A percentile compares a stretch with the other conserved stretches of the same genome.
Conservation (phyloP, 495 filamentous ascomycete genomes). For the Haplographium delicatum region DNA sequence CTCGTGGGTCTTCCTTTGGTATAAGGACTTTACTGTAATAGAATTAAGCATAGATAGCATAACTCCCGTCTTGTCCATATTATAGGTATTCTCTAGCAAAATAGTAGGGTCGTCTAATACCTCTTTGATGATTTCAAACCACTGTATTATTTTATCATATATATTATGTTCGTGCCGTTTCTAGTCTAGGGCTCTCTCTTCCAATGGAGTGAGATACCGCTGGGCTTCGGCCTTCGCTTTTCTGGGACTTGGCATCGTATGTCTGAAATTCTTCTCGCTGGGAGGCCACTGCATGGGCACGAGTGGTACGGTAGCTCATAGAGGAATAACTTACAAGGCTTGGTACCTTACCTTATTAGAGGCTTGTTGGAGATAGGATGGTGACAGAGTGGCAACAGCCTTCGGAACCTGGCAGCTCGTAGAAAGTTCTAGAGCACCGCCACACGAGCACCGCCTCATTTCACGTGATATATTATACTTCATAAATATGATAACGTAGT, state of each 20-base stretch:
- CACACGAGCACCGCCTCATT: too few relatives aligned
- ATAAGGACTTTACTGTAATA: neutral
- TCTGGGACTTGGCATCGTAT: too few relatives aligned
- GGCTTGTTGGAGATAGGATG: too few relatives aligned
- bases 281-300: neutral
- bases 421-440: too few relatives aligned
- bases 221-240: neutral
- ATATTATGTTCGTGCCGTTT: constrained; percentile 25
- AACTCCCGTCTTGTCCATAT: constrained; percentile 2
- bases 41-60: neutral
- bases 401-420: too few relatives aligned
- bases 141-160: neutral
- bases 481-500: too few relatives aligned
- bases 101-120: constrained; percentile 26
- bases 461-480: too few relatives aligned
- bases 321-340: too few relatives aligned
- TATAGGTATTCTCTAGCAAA: constrained; percentile 27
- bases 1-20: neutral
- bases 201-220: neutral
- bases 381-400: too few relatives aligned
- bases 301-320: neutral
- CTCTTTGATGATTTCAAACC: neutral
- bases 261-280: neutral
- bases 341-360: too few relatives aligned
- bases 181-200: constrained; percentile 22